These are phyloP conservation scores for Oryza meyeriana DNA, from an alignment of 176 grass and related monocot species.

Conservation along the genomic window DNA sequence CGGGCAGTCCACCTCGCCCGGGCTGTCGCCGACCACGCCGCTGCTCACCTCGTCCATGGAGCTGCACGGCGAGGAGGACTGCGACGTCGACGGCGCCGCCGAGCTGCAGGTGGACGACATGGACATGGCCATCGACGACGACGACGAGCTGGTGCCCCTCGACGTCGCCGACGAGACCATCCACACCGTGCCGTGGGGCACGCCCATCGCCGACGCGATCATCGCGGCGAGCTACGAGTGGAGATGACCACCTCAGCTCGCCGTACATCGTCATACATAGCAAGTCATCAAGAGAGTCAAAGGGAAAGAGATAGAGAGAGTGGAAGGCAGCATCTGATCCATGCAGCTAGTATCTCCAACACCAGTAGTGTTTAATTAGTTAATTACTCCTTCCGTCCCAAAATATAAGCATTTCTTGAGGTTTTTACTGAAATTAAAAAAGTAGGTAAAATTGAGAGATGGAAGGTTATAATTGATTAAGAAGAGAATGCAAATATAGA, in stretches of 20 bases:
- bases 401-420: too few species aligned
- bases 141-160: neutral
- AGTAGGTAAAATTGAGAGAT: too few species aligned
- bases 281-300: neutral
- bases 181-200: neutral
- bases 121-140: conserved; percentile 41
- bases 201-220: neutral
- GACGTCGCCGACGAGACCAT: conserved; percentile 6
- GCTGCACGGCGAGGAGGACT: conserved; percentile 43
- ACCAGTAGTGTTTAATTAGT: neutral
- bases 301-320: neutral
- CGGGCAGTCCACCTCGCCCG: neutral
- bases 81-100: conserved; percentile 5
- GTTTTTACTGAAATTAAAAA: too few species aligned
- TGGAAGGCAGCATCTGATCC: conserved; percentile 51
- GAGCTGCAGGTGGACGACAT: conserved; percentile 28
- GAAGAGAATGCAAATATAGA: too few species aligned
- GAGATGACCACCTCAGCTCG: conserved; percentile 21
- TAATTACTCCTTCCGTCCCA: too few species aligned
- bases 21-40: conserved; percentile 20
- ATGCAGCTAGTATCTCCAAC: neutral
- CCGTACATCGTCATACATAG: conserved; percentile 21
- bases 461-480: too few species aligned
- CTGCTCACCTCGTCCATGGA: conserved; percentile 25
- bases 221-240: neutral